Evolutionary conservation across 2,329 filamentous ascomycete genomes (phyloP).

Genomic region (Hypomyces rosellus): DNA sequence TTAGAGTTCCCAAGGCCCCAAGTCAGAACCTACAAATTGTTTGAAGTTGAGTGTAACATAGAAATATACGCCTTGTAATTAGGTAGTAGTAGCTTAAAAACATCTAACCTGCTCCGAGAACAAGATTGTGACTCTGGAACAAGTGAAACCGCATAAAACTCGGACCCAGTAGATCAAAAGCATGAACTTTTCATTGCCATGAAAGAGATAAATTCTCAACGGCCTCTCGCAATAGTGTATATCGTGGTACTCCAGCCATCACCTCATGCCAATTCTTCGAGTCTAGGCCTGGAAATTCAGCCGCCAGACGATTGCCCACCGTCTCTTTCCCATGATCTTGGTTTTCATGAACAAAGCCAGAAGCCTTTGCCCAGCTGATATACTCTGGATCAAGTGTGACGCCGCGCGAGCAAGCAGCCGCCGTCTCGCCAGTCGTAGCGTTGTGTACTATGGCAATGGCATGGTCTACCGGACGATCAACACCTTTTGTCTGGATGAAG

Average conservation of each 20-base stretch:
- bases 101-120: too few species aligned
- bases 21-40: too few species aligned
- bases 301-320: not conserved
- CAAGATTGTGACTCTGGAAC: too few species aligned
- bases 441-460: not conserved
- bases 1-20: too few species aligned
- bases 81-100: too few species aligned
- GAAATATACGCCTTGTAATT: too few species aligned
- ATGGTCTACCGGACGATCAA: not conserved
- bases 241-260: not conserved
- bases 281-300: not conserved
- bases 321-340: not conserved
- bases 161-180: too few species aligned
- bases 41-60: too few species aligned
- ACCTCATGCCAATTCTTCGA: not conserved
- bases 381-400: not conserved
- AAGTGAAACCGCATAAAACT: too few species aligned
- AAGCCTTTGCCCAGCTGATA: not conserved
- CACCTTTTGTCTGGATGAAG: not conserved
- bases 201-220: not conserved
- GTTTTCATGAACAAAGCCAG: not conserved
- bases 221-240: not conserved
- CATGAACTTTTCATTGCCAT: not conserved
- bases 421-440: not conserved
- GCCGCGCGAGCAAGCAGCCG: not conserved